Evolutionary conservation across 306 rosid genomes (phyloP).

Genomic region (Pterocarpus macrocarpus): DNA sequence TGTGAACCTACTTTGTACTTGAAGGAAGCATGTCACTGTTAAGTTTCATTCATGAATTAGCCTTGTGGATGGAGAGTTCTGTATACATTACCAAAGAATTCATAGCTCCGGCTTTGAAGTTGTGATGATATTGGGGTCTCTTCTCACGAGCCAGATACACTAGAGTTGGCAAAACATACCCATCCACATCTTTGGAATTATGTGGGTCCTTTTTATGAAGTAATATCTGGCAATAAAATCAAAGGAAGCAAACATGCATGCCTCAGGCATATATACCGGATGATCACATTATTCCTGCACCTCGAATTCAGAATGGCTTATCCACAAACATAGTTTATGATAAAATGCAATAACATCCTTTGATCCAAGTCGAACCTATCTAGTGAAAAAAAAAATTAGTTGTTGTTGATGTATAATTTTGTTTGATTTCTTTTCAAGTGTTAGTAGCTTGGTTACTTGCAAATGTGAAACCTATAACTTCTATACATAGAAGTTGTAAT

Average conservation of each 20-base stretch:
- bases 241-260: background rate
- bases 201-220: constrained; percentile 58
- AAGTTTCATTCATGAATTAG: too few relatives aligned
- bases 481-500: too few relatives aligned
- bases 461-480: too few relatives aligned
- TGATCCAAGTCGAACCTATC: too few relatives aligned
- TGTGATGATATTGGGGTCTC: constrained; percentile 65
- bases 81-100: constrained; percentile 68
- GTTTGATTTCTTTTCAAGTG: too few relatives aligned
- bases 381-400: too few relatives aligned
- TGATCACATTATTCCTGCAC: background rate
- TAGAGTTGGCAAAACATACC: constrained; percentile 66
- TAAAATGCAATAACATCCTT: too few relatives aligned
- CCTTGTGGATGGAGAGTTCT: too few relatives aligned
- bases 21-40: too few relatives aligned
- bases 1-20: too few relatives aligned
- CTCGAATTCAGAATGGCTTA: background rate
- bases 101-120: constrained; percentile 88
- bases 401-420: background rate
- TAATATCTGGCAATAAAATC: constrained; percentile 52
- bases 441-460: too few relatives aligned
- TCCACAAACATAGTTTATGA: too few relatives aligned
- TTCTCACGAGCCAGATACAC: constrained; percentile 85
- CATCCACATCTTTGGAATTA: constrained; percentile 60
- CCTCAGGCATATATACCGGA: background rate